Base-by-base conservation (phyloP, 2,329 filamentous ascomycete species). In the Penicillium sp. region DNA sequence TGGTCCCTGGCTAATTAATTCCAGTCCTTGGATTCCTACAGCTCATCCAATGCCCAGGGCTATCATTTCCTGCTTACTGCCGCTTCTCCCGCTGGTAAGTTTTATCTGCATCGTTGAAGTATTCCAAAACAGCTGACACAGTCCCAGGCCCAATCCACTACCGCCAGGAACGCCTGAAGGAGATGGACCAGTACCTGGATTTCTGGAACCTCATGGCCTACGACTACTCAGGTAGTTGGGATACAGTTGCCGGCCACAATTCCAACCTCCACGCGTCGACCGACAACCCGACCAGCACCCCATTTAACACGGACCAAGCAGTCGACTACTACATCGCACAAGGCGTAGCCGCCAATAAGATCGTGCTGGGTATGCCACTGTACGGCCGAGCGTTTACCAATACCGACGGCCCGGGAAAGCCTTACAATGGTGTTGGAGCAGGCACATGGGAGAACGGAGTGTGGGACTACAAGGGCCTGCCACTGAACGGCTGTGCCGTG, bases 281-380 rank as follows among this genome's bases (percentile, higher is more conserved):
- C 2, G 67, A 76, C 5, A 83, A 85, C 67, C 84, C 89, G 0
- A 62, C 73, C 1, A 79, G 81, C 53, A 97, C 92, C 0, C 92
- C 91, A 0, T 96, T 92, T 77, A 91, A 84, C 74, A 90, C 89
- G 3, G 79, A 84, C 4, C 78, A 81, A 1, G 92, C 92, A 0
- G 77, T 97, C 6, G 77, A 85, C 11, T 81, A 85, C 65, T 97
- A 97, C 76, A 78, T 82, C 16, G 70, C 76, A 1, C 81, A 82
- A 4, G 87, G 87, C 4, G 85, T 96, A 0, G 69, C 81, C 0
- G 70, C 85, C 0, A 69, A 79, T 59, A 96, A 96, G 76, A 84
- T 97, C 50, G 89, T 96, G 2, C 74, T 97, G 11, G 92, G 93
- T 1, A 93, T 96, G 89, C 92, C 93, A 2, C 79, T 97, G n/a